A percentile compares a stretch with the other conserved stretches of the same genome.
Conservation (phyloP, 495 filamentous ascomycete genomes). For the Neurospora sp. region DNA sequence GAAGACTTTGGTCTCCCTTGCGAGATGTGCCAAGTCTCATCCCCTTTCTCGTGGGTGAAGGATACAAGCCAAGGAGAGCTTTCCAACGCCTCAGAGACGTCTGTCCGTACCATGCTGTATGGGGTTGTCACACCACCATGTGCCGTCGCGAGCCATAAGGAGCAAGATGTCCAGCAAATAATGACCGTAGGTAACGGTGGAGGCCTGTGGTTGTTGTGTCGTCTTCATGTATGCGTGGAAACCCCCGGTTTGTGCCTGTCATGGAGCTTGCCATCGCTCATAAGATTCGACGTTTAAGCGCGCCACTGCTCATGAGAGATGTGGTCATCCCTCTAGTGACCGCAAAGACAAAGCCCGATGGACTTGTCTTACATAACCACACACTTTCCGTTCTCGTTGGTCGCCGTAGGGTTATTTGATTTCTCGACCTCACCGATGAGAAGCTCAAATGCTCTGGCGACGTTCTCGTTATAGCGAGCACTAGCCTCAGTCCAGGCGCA, state of each 20-base stretch:
- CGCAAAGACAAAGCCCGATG: background rate
- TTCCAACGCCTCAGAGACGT: background rate
- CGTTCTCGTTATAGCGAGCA: slow-evolving; percentile 88
- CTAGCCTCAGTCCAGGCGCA: slow-evolving; percentile 94
- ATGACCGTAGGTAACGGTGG: background rate
- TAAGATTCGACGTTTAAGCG: background rate
- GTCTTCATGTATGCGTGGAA: background rate
- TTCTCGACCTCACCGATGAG: slow-evolving; percentile 95
- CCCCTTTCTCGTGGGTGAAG: background rate
- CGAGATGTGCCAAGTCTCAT: background rate
- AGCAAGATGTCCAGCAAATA: background rate
- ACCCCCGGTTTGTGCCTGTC: background rate
- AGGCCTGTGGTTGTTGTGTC: background rate
- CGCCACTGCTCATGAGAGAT: background rate
- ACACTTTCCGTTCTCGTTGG: slow-evolving; percentile 70
- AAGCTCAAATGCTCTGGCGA: slow-evolving; percentile 83
- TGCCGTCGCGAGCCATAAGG: background rate
- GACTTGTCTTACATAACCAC: slow-evolving; percentile 56
- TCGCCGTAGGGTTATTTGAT: slow-evolving; percentile 79
- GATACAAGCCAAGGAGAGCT: background rate
- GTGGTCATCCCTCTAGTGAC: background rate
- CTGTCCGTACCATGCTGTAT: background rate
- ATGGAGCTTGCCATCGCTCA: background rate
- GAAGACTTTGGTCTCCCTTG: background rate
- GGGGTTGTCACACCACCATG: background rate